Base-by-base conservation (phyloP, 257 asterid genomes). In the Henckelia pumila region DNA sequence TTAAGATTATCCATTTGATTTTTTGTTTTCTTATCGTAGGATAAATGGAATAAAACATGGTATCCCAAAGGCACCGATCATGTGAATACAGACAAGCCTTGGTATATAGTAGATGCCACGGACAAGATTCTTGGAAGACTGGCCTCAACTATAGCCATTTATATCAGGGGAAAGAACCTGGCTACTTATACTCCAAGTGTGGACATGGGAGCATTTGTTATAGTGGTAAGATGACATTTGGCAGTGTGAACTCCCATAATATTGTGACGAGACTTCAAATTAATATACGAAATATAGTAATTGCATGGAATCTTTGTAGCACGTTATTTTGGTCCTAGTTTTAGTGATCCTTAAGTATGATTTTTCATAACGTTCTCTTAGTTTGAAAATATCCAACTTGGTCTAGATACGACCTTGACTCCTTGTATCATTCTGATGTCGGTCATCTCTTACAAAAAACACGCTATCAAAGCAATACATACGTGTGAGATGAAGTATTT, bases 181-280 rank as follows among this genome's bases (percentile, higher is more conserved):
- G 95, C 89, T 2, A 92, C 96, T 0, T 92, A 76, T 74, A 92
- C 98, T 47, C 98, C 98, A 8, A 89, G 97, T 73, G 97, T 92
- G 73, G 98, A 92, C 80, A 92, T 93, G 97, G 98, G 98, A 67
- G 98, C 98, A 50, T 91, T 88, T 52, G 88, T 93, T 35, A 83
- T 93, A 13, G 97, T 89, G 90, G 97, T 92, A 83, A 10, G 78
- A 44, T 59, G 35, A 70, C 56, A 16, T 66, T 53, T 65, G 29
- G 47, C 33, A 40, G 66, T 30, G 30, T 44, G 62, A 53, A 50
- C 56, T 29, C 26, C 26, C 19, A 4, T 44, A 19, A 2, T 44
- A 13, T 3, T 14, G 19, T 44, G 19, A 13, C 52, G 6, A 44
- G 7, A 44, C 14, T 14, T 44, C 52, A 13, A 4, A 44, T 2